Percentiles rank a stretch among this genome's conserved stretches.
Evolutionary conservation across 2,329 filamentous ascomycete genomes (phyloP).

Genomic region (Dothiorella sarmentorum): DNA sequence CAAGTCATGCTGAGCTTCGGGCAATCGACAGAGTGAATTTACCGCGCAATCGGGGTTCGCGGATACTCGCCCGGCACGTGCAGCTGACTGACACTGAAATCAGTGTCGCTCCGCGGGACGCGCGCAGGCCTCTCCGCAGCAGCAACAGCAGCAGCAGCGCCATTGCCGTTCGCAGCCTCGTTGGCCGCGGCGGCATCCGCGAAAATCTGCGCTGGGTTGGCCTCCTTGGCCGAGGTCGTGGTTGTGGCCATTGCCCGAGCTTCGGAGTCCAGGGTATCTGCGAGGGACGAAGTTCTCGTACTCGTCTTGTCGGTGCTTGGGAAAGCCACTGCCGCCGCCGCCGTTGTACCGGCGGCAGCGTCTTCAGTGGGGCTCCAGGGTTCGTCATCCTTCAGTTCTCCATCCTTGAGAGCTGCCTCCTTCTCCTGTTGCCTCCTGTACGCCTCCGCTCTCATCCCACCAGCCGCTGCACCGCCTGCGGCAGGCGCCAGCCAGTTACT

Average conservation of each 20-base stretch:
- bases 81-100: conserved; percentile 57
- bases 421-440: conserved; percentile 28
- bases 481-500: conserved; percentile 54
- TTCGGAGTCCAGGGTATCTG: conserved; percentile 7
- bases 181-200: conserved; percentile 3
- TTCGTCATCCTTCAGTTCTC: conserved; percentile 1
- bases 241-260: conserved; percentile 1
- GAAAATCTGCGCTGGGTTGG: neutral
- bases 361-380: neutral
- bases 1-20: neutral
- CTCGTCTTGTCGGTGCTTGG: conserved; percentile 2
- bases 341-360: neutral
- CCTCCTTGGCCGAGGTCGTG: neutral
- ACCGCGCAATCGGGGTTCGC: conserved; percentile 1
- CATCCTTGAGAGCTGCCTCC: conserved; percentile 22
- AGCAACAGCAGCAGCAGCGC: too few species aligned
- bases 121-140: conserved; percentile 41
- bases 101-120: conserved; percentile 44
- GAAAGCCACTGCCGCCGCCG: neutral
- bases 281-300: conserved; percentile 1
- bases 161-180: neutral
- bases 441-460: conserved; percentile 38
- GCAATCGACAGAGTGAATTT: neutral
- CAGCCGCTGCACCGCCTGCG: conserved; percentile 42
- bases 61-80: conserved; percentile 69